phyloP scores from a whole-genome alignment of 441 rosid species.

The Melianthus villosus region DNA sequence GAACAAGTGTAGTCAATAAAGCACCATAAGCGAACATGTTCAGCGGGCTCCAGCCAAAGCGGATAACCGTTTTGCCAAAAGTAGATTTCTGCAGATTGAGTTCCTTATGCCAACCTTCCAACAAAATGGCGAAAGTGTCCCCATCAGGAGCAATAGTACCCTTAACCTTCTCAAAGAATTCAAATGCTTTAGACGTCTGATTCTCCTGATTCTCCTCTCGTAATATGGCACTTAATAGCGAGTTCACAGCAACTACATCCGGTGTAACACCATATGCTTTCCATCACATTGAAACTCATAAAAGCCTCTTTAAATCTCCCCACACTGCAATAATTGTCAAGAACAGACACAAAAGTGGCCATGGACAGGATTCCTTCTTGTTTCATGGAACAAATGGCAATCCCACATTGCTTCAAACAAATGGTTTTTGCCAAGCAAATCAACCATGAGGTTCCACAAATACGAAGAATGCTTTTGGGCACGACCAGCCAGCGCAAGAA shows the following conservation, averaged over 20 bases:
- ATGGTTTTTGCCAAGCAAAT: constrained; percentile 36
- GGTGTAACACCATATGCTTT: constrained; percentile 22
- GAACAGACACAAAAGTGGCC: constrained; percentile 24
- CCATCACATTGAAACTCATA: constrained; percentile 45
- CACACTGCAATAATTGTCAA: constrained; percentile 29
- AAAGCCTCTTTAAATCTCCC: constrained; percentile 24
- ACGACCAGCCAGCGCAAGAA: constrained; percentile 39
- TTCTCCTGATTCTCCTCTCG: constrained; percentile 21
- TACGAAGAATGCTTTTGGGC: constrained; percentile 16
- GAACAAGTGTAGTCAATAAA: constrained; percentile 24
- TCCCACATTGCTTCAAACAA: constrained; percentile 50
- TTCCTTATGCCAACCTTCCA: constrained; percentile 50
- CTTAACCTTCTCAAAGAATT: constrained; percentile 28
- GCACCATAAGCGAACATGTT: constrained; percentile 22
- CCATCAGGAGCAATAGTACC: constrained; percentile 24
- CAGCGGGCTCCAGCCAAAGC: constrained; percentile 24
- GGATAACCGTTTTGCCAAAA: constrained; percentile 30
- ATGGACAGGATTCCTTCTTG: constrained; percentile 18
- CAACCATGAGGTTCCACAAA: constrained; percentile 43
- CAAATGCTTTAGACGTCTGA: constrained; percentile 20
- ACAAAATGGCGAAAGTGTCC: constrained; percentile 31
- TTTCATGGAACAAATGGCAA: constrained; percentile 35
- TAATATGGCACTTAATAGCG: constrained; percentile 34
- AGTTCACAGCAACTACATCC: constrained; percentile 33
- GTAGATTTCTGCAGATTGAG: constrained; percentile 28